Conservation (phyloP, 345 rosid species). For the Gossypium mustelinum region DNA sequence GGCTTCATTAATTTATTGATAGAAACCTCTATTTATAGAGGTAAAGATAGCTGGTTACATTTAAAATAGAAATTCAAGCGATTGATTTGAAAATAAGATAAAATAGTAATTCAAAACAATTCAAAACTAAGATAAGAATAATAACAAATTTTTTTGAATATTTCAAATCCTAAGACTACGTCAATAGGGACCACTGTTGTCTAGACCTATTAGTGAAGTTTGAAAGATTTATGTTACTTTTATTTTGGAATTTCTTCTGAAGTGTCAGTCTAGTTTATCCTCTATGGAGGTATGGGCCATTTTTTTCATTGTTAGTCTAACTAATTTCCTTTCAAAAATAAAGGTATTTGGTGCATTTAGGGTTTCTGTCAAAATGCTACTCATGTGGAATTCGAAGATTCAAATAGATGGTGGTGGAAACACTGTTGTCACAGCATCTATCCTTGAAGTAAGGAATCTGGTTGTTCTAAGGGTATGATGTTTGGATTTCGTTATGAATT, state of each 20-base stretch:
- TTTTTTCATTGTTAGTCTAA: constrained; percentile 13
- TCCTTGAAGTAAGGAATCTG: constrained; percentile 94
- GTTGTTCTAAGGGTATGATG: constrained; percentile 83
- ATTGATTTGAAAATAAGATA: too few species aligned
- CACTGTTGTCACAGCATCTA: constrained; percentile 75
- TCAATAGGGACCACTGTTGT: neutral
- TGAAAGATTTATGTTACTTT: neutral
- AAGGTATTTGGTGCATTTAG: constrained; percentile 97
- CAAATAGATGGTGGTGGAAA: constrained; percentile 93
- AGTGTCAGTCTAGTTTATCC: constrained; percentile 5
- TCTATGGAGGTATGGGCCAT: neutral
- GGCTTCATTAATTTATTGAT: too few species aligned
- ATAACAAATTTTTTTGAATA: too few species aligned
- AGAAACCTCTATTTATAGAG: too few species aligned
- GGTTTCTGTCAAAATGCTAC: constrained; percentile 84
- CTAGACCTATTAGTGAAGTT: neutral
- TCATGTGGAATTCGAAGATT: constrained; percentile 93
- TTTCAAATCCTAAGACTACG: too few species aligned
- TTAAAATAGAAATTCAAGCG: too few species aligned
- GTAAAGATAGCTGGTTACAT: too few species aligned
- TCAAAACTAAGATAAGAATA: too few species aligned
- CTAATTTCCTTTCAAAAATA: constrained; percentile 24
- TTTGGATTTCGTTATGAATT: constrained; percentile 14
- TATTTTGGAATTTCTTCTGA: neutral
- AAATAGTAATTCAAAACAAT: too few species aligned